phyloP scores from a whole-genome alignment of 768 basidiomycete genomes.

The Fomitopsis pulvina region DNA sequence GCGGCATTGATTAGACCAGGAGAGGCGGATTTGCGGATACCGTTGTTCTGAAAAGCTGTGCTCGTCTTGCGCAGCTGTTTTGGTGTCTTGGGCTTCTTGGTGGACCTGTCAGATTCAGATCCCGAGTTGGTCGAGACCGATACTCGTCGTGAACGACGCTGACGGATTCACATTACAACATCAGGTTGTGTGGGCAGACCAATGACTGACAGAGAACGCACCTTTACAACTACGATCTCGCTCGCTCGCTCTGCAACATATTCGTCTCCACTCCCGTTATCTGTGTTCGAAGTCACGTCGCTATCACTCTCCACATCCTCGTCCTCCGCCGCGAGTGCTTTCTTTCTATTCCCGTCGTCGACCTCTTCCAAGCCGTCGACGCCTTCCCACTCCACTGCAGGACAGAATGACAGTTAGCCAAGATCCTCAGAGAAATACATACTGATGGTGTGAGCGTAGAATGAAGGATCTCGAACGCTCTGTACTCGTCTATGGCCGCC shows the following conservation, averaged over 20 bases:
- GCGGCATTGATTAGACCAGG: slow-evolving; percentile 19
- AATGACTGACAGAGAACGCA: slow-evolving; percentile 25
- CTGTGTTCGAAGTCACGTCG: slow-evolving; percentile 33
- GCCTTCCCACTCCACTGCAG: slow-evolving; percentile 70
- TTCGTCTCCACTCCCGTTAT: slow-evolving; percentile 57
- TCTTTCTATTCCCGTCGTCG: not conserved
- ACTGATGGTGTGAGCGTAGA: no score
- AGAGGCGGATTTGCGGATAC: slow-evolving; percentile 7
- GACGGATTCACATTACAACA: slow-evolving; percentile 12
- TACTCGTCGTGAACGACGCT: slow-evolving; percentile 40
- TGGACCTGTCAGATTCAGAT: slow-evolving; percentile 10
- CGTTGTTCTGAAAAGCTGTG: slow-evolving; percentile 6
- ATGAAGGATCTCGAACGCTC: no score
- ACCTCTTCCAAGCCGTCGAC: slow-evolving; percentile 46
- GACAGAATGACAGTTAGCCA: slow-evolving; percentile 24
- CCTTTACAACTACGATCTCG: slow-evolving; percentile 34
- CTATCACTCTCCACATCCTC: slow-evolving; percentile 13
- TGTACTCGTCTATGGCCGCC: no score
- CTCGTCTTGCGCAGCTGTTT: slow-evolving; percentile 17
- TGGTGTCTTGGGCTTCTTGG: slow-evolving; percentile 5
- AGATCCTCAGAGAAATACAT: no score
- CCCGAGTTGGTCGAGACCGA: slow-evolving; percentile 32
- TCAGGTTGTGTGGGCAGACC: not conserved
- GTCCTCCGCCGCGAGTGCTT: not conserved
- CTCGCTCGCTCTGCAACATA: slow-evolving; percentile 44